Conservation (phyloP, 495 filamentous ascomycete species). For the Penicillium robsamsonii region DNA sequence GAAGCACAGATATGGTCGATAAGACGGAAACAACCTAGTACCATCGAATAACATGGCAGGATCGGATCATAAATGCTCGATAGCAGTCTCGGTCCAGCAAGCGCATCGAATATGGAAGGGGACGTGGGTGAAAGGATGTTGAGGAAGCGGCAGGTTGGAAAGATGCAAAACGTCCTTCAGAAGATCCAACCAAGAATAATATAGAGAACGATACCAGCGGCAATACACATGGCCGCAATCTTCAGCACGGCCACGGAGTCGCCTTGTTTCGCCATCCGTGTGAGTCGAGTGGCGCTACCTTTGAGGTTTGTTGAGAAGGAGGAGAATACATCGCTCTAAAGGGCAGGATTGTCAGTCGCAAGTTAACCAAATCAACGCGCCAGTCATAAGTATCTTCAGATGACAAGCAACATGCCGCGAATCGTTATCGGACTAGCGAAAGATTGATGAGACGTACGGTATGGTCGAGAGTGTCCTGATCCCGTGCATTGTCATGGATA, state of each 20-base stretch:
- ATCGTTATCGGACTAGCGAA: not conserved
- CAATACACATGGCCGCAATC: conserved; percentile 79
- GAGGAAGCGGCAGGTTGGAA: not conserved
- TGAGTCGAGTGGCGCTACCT: conserved; percentile 80
- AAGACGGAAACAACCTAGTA: not conserved
- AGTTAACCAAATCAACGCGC: not conserved
- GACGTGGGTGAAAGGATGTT: not conserved
- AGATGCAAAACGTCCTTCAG: conserved; percentile 26
- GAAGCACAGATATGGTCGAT: not conserved
- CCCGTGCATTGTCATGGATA: conserved; percentile 91
- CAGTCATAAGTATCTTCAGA: not conserved
- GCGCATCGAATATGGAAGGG: conserved; percentile 9
- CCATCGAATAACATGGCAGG: not conserved
- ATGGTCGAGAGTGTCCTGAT: conserved; percentile 81
- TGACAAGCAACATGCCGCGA: not conserved
- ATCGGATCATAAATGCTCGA: not conserved
- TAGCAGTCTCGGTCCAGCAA: conserved; percentile 26
- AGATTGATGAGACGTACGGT: conserved; percentile 56
- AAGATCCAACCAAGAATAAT: conserved; percentile 68
- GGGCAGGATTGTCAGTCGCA: conserved; percentile 6
- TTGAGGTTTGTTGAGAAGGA: conserved; percentile 61
- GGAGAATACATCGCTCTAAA: conserved; percentile 62
- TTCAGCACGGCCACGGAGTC: conserved; percentile 90
- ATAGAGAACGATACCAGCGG: conserved; percentile 69
- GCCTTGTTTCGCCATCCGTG: conserved; percentile 86